Percentiles rank a stretch among this genome's conserved stretches.
These are phyloP conservation scores for Sanghuangporus weigelae DNA, from an alignment of 1,284 basidiomycete genomes.

Conservation along the genomic window DNA sequence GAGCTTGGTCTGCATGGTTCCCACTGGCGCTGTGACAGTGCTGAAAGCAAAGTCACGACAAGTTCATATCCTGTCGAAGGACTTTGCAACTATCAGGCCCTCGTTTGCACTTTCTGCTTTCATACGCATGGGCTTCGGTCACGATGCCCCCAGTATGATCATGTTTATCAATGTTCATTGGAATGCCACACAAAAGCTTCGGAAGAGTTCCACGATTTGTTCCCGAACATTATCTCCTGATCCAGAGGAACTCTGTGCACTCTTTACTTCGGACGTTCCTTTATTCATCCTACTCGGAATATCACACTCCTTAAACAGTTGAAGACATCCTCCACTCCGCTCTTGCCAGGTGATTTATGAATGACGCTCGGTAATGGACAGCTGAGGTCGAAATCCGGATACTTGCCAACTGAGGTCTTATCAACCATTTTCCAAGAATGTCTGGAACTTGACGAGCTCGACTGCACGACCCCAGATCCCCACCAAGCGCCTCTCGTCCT, in stretches of 20 bases:
- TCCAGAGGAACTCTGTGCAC: too few relatives aligned
- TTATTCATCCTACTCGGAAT: not conserved
- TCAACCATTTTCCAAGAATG: constrained; percentile 9
- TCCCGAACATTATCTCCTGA: not conserved
- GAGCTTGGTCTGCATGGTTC: not conserved
- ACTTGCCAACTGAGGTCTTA: constrained; percentile 6
- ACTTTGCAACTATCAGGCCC: too few relatives aligned
- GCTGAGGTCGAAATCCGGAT: not conserved
- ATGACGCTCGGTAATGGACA: constrained; percentile 5
- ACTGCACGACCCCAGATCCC: not conserved
- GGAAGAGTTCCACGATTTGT: not conserved
- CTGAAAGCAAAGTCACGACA: too few relatives aligned
- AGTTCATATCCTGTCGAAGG: too few relatives aligned
- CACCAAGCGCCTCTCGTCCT: constrained; percentile 2
- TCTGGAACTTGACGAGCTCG: not conserved
- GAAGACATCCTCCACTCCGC: not conserved
- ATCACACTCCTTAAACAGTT: not conserved
- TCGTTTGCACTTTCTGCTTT: too few relatives aligned
- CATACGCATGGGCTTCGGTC: too few relatives aligned
- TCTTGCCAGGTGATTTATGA: not conserved
- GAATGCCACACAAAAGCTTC: too few relatives aligned
- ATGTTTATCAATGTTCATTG: too few relatives aligned
- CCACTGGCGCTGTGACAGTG: too few relatives aligned
- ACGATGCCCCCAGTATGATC: too few relatives aligned
- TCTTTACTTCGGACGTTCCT: not conserved